Evolutionary conservation across 2,329 filamentous ascomycete genomes (phyloP), one percentile per base, ranked within the genome.

Genomic region (Diaporthe eres): DNA sequence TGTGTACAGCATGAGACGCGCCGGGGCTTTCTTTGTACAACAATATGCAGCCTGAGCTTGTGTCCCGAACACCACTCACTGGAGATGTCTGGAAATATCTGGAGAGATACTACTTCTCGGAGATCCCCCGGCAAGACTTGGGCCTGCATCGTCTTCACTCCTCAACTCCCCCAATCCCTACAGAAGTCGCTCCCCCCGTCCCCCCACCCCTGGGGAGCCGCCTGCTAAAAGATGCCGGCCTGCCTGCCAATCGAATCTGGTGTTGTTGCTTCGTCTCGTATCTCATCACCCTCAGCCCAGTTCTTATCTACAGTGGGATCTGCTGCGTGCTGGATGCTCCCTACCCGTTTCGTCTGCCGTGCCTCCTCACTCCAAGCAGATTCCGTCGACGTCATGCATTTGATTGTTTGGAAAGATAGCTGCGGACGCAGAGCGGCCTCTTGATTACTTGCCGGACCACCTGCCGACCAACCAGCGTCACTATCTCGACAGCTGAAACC

Each of bases 271-370:
- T 28, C 9, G 44, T 37, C 28, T 22, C 28, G 25, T 55, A 51
- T 49, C 70, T 37, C 39, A 34, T 31, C 55, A 55, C 58, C 15
- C 58, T 22, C 28, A 17, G 19, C 34, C 37, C 55, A 44, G 42
- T n/a, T 34, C 71, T 65, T 73, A 73, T 73, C 71, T 72, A 7
- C 44, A 25, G 55, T 17, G 57, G 55, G 4, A 34, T 61, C n/a
- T 55, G 15, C 65, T 22, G 15, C 15, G 49, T 19, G 37, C 22
- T 70, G n/a, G 65, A 31, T 53, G 3, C 51, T 42, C 19, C 34
- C 25, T 73, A 31, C 42, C 70, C 55, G 12, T 28, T 42, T 72
- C 37, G 19, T 55, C 37, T 58, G 57, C 57, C 71, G 34, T 63
- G 15, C 34, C 57, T 63, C 71, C 57, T 72, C 57, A 63, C 71